Percentiles rank a stretch among this genome's conserved stretches.
Evolutionary conservation across 352 stramenopile genomes (phyloP).

Genomic region (Phytophthora idaei): DNA sequence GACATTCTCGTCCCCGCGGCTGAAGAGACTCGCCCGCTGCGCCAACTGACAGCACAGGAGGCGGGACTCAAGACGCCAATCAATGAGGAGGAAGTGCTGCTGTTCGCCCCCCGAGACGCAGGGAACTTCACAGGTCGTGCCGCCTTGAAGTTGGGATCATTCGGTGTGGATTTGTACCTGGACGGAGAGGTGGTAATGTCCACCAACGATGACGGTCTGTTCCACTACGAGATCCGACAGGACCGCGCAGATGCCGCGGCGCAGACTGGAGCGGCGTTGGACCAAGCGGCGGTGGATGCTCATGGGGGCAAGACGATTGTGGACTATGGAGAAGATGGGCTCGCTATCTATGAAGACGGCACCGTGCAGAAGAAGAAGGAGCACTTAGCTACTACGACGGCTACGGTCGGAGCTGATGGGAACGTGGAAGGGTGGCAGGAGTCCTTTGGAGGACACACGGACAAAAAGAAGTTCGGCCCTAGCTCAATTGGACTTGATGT

Average conservation of each 20-base stretch:
- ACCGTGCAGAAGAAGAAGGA: constrained; percentile 78
- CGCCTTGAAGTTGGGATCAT: constrained; percentile 52
- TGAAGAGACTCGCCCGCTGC: constrained; percentile 40
- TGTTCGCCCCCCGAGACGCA: constrained; percentile 43
- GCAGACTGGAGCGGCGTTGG: constrained; percentile 28
- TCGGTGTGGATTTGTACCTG: constrained; percentile 76
- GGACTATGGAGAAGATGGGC: constrained; percentile 97
- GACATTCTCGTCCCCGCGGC: constrained; percentile 50
- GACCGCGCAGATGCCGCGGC: constrained; percentile 58
- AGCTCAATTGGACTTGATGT: constrained; percentile 97
- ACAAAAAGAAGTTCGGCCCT: constrained; percentile 84
- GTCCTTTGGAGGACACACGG: constrained; percentile 93
- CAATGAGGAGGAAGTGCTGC: constrained; percentile 30
- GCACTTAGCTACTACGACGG: constrained; percentile 16
- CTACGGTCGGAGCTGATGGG: constrained; percentile 28
- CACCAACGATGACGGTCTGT: constrained; percentile 66
- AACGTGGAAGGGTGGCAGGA: constrained; percentile 94
- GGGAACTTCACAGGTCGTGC: constrained; percentile 43
- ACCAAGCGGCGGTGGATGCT: constrained; percentile 57
- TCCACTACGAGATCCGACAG: constrained; percentile 78
- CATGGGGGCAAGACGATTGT: constrained; percentile 94
- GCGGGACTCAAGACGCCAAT: constrained; percentile 37
- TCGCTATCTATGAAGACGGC: constrained; percentile 97
- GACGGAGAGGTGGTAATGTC: constrained; percentile 69
- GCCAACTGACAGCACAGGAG: constrained; percentile 41